Evolutionary conservation across 306 rosid genomes (phyloP).

Genomic region (Notholithocarpus densiflorus): DNA sequence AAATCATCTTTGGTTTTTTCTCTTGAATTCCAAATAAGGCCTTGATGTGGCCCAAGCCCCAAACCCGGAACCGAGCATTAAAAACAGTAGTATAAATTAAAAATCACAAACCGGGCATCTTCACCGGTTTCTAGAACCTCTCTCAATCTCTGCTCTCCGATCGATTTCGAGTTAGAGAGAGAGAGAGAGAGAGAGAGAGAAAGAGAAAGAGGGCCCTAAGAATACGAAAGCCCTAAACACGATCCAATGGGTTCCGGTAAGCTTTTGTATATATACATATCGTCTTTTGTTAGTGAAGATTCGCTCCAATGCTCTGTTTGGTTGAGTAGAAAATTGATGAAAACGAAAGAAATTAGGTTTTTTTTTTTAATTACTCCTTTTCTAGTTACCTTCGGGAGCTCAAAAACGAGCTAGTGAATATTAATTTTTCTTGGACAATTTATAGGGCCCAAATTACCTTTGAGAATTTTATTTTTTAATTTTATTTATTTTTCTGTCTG

Average conservation of each 20-base stretch:
- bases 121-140: background rate
- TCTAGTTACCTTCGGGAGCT: background rate
- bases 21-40: no score
- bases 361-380: background rate
- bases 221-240: background rate
- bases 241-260: constrained; percentile 8
- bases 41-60: no score
- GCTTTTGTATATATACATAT: background rate
- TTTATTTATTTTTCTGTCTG: no score
- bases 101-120: background rate
- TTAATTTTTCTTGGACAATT: background rate
- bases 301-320: background rate
- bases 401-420: background rate
- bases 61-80: background rate
- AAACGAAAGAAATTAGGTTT: background rate
- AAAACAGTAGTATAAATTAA: background rate
- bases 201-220: no score
- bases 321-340: background rate
- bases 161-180: background rate
- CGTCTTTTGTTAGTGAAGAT: background rate
- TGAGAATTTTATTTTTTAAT: background rate
- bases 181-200: background rate
- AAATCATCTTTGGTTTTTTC: no score
- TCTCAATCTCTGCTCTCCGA: background rate
- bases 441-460: background rate